Conservation (phyloP, 2,329 filamentous ascomycete species). For the Fusarium sp. region DNA sequence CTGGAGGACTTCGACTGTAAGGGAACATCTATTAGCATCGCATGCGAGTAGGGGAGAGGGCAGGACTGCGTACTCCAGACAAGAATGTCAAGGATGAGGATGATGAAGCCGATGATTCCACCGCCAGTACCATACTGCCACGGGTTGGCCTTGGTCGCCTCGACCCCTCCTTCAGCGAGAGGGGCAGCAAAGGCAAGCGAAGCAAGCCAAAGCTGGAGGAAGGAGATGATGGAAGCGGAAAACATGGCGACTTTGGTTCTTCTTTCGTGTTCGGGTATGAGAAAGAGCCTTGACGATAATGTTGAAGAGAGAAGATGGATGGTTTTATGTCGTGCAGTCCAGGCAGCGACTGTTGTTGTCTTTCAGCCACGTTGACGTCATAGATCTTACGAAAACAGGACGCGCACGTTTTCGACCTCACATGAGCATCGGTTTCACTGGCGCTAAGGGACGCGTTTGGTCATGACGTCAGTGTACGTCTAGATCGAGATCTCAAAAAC, state of each 20-base stretch:
- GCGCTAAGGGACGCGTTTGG: neutral
- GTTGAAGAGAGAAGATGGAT: neutral
- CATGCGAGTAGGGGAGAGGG: constrained; percentile 15
- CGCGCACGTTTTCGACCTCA: neutral
- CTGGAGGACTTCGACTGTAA: constrained; percentile 72
- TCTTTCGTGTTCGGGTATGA: neutral
- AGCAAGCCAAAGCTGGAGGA: constrained; percentile 56
- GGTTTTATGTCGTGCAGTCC: neutral
- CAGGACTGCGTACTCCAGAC: constrained; percentile 66
- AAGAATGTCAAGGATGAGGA: constrained; percentile 72
- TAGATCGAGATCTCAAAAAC: neutral
- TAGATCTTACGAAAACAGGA: neutral
- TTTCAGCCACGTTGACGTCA: neutral
- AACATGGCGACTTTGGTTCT: constrained; percentile 19
- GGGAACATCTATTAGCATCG: constrained; percentile 1
- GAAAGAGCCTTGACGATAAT: neutral
- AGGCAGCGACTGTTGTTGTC: neutral
- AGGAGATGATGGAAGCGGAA: constrained; percentile 27
- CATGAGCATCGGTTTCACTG: neutral
- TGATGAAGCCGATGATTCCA: constrained; percentile 70
- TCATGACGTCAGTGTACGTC: neutral
- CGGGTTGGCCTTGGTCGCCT: constrained; percentile 54
- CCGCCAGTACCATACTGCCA: constrained; percentile 73
- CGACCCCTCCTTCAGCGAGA: constrained; percentile 42
- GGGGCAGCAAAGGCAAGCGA: constrained; percentile 63